Base-by-base conservation (phyloP, 202 grass and related monocot genomes). In the Zoysia matrella region DNA sequence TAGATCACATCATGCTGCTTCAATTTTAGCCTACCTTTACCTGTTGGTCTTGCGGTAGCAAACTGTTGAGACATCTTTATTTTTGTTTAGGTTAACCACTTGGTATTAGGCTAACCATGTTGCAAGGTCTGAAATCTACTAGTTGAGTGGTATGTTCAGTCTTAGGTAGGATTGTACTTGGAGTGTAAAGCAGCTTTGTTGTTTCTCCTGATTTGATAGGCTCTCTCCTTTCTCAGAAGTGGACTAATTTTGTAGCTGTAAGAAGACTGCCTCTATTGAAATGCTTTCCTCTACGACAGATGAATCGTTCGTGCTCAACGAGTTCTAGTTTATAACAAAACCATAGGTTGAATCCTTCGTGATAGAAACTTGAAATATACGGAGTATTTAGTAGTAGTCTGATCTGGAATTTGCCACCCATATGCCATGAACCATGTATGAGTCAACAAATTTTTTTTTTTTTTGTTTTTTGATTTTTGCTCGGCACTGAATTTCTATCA, bases 71-170 rank as follows among this genome's bases (percentile, higher is more conserved):
- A 36, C 30, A 36, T 36, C 30, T 36, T 36, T 36, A 36, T 36
- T 60, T 10, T 9, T 61, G 36, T 12, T 44, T 6, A 36, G 15
- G 14, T 43, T 41, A 12, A 45, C 30, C 30, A 36, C 30, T 36
- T 36, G 30, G 30, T 36, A 36, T 36, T 36, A 36, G 30, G 30
- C 30, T 36, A 36, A 36, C 7, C 66, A 56, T 56, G 16, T 74
- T 73, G 74, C 15, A 47, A 13, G 44, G 48, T 48, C 68, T 63
- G 42, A 57, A 68, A 73, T 83, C 74, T 86, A 36, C 30, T 36
- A 44, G 48, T 57, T 58, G 65, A 66, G 56, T 48, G 65, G 2
- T 58, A 58, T 65, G 77, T 10, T 4, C 36, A 44, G 3, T 16
- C 15, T 48, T 36, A 41, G 3, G 14, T 30, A 2, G 18, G 39